Conservation (phyloP, 805 yeast species). For the Ogataea minuta region DNA sequence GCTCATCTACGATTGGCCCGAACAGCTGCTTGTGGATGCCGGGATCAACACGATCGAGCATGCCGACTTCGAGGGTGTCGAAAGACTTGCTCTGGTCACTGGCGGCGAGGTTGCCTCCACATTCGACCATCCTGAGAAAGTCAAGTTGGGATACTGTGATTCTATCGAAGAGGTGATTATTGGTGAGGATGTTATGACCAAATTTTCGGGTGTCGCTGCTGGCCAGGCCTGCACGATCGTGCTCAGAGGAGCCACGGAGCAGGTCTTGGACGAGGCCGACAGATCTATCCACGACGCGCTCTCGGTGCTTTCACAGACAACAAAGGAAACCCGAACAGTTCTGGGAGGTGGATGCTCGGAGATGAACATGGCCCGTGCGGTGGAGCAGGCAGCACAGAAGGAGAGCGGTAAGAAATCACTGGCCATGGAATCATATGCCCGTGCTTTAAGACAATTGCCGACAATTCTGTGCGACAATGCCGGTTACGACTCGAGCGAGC, state of each 20-base stretch:
- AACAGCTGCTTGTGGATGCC: constrained; percentile 85
- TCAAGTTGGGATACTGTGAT: constrained; percentile 85
- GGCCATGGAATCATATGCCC: constrained; percentile 93
- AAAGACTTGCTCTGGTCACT: constrained; percentile 91
- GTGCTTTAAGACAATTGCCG: constrained; percentile 92
- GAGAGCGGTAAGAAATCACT: constrained; percentile 90
- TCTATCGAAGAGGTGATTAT: constrained; percentile 85
- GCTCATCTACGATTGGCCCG: constrained; percentile 96
- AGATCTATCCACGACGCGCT: constrained; percentile 96
- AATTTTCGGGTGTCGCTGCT: constrained; percentile 92
- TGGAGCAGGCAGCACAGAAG: constrained; percentile 86
- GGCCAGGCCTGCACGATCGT: constrained; percentile 97
- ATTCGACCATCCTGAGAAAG: constrained; percentile 86
- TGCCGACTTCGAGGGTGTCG: constrained; percentile 98
- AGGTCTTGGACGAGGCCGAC: constrained; percentile 96
- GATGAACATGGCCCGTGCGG: constrained; percentile 96
- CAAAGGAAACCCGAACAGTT: constrained; percentile 86
- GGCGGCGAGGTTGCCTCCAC: constrained; percentile 99
- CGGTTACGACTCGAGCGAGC: constrained; percentile 90
- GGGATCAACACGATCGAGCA: constrained; percentile 92
- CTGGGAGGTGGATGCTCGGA: constrained; percentile 93
- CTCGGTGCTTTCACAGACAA: constrained; percentile 92
- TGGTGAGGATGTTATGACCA: constrained; percentile 88
- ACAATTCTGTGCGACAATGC: constrained; percentile 96
- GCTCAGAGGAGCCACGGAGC: constrained; percentile 97